Conservation (phyloP, 2,329 filamentous ascomycete genomes). For the Aspergillus vadensis region DNA sequence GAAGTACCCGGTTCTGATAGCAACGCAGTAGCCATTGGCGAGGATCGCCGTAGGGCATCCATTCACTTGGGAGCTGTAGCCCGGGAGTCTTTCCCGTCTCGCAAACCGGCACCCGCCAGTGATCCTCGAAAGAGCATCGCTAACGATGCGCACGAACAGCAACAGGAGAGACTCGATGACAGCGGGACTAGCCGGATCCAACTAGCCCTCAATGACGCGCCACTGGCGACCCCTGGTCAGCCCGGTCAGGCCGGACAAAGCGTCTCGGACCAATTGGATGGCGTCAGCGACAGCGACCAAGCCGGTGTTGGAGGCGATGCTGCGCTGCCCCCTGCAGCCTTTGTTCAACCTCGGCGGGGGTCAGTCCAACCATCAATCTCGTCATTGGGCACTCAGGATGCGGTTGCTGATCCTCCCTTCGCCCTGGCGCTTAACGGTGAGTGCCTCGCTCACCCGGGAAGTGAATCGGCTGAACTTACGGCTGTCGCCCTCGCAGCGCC, state of each 20-base stretch:
- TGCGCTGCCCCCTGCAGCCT: conserved; percentile 12
- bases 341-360: conserved; percentile 8
- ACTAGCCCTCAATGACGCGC: conserved; percentile 1
- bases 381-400: conserved; percentile 27
- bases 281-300: neutral
- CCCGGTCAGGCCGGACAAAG: neutral
- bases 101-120: neutral
- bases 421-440: conserved; percentile 19
- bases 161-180: neutral
- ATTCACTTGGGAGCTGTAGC: neutral
- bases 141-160: neutral
- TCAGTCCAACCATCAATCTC: conserved; percentile 26
- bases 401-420: conserved; percentile 14
- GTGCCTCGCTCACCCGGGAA: conserved; percentile 1
- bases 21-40: neutral
- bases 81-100: neutral
- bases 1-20: neutral
- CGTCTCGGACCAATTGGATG: neutral
- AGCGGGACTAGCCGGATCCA: conserved; percentile 1
- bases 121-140: neutral
- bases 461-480: neutral
- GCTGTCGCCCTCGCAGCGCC: conserved; percentile 7
- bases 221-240: neutral
- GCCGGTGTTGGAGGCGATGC: neutral
- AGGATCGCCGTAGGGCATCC: neutral